Conservation (phyloP, 1,139 yeast species). For the Meyerozyma carpophila region DNA sequence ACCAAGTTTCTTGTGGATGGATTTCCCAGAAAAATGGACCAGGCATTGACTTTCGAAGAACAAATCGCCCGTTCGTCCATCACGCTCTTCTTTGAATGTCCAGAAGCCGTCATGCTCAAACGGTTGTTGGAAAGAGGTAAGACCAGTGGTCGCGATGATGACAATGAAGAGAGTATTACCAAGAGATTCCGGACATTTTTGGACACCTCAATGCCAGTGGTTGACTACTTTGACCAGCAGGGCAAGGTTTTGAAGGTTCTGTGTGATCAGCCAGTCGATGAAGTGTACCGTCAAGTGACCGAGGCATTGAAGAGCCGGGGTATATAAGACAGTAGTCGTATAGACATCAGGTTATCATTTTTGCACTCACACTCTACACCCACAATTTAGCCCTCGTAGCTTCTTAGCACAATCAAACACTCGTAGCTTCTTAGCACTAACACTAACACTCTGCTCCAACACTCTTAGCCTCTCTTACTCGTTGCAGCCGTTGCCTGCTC, state of each 20-base stretch:
- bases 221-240: constrained; percentile 72
- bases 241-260: constrained; percentile 72
- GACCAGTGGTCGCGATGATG: constrained; percentile 92
- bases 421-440: no score
- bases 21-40: constrained; percentile 98
- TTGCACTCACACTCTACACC: no score
- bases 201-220: constrained; percentile 94
- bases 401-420: no score
- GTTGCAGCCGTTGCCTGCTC: no score
- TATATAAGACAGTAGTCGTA: no score
- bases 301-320: constrained; percentile 49
- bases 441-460: no score
- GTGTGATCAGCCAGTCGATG: constrained; percentile 78
- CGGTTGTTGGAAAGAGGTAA: constrained; percentile 88
- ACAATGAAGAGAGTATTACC: constrained; percentile 82
- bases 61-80: constrained; percentile 70
- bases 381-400: no score
- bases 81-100: constrained; percentile 90
- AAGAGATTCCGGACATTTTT: constrained; percentile 83
- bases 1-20: constrained; percentile 81
- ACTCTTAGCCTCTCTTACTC: no score
- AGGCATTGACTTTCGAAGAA: constrained; percentile 85
- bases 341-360: no score
- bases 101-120: constrained; percentile 80
- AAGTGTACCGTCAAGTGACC: constrained; percentile 69